Evolutionary conservation across 306 rosid species (phyloP).

Genomic region (Ceratonia siliqua): DNA sequence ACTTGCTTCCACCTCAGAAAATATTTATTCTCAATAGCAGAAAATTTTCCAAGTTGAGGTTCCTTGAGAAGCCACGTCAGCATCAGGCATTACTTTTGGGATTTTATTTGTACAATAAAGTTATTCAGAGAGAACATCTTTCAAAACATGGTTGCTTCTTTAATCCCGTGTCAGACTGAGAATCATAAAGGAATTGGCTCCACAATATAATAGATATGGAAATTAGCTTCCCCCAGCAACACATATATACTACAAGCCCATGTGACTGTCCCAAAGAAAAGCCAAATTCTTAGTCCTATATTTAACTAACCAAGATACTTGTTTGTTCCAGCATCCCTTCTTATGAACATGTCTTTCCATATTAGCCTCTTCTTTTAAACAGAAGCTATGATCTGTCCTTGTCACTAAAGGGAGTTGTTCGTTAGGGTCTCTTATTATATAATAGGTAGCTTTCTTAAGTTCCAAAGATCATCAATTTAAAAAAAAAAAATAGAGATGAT

Average conservation of each 20-base stretch:
- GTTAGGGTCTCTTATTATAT: neutral
- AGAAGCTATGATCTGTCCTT: conserved; percentile 34
- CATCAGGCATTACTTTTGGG: conserved; percentile 29
- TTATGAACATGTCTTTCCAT: conserved; percentile 36
- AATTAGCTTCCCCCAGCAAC: conserved; percentile 34
- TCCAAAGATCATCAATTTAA: neutral
- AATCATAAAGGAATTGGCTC: conserved; percentile 40
- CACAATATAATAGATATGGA: conserved; percentile 45
- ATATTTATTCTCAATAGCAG: conserved; percentile 24
- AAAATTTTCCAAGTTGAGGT: conserved; percentile 23
- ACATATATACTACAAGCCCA: conserved; percentile 39
- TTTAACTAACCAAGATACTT: conserved; percentile 34
- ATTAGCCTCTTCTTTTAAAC: conserved; percentile 47
- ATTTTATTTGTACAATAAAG: conserved; percentile 36
- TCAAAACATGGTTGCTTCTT: conserved; percentile 31
- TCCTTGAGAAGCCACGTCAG: conserved; percentile 35
- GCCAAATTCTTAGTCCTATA: conserved; percentile 38
- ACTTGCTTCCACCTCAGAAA: conserved; percentile 30
- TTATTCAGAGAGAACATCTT: conserved; percentile 39
- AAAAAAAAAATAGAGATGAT: neutral
- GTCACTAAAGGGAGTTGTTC: conserved; percentile 28
- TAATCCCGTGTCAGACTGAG: conserved; percentile 28
- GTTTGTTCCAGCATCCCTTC: neutral
- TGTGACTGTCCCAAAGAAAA: conserved; percentile 54
- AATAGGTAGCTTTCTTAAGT: neutral